phyloP scores from a whole-genome alignment of 345 rosid species.

The Eucalyptus tenuipes region DNA sequence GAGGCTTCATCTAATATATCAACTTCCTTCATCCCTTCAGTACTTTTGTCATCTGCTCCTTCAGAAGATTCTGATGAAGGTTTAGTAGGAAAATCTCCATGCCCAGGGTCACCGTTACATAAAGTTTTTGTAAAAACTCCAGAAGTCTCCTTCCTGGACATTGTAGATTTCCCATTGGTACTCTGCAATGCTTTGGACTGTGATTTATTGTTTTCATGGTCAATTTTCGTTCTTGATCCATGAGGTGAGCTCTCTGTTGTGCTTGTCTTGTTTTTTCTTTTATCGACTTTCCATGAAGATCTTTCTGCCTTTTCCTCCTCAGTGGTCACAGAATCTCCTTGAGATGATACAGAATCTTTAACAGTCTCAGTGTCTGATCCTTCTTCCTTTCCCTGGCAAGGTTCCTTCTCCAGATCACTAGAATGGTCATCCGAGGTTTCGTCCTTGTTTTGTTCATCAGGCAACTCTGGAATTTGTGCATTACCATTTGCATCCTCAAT shows the following conservation, averaged over 20 bases:
- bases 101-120: constrained; percentile 7
- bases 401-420: constrained; percentile 30
- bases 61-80: constrained; percentile 35
- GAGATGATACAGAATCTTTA: constrained; percentile 47
- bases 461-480: constrained; percentile 3
- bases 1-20: constrained; percentile 53
- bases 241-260: constrained; percentile 2
- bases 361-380: constrained; percentile 44
- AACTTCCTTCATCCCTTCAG: constrained; percentile 33
- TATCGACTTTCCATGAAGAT: neutral
- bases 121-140: constrained; percentile 9
- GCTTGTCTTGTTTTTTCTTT: constrained; percentile 1
- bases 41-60: constrained; percentile 23
- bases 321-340: constrained; percentile 1
- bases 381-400: constrained; percentile 27
- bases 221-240: constrained; percentile 10
- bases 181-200: neutral
- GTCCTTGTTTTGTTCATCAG: constrained; percentile 5
- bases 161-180: constrained; percentile 14
- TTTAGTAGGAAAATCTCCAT: constrained; percentile 9
- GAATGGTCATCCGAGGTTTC: constrained; percentile 18
- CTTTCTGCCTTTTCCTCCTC: constrained; percentile 35
- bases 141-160: constrained; percentile 15
- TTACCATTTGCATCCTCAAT: constrained; percentile 15
- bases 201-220: constrained; percentile 5